Conservation (phyloP, 2,329 filamentous ascomycete genomes). For the Cordyceps tenuipes region DNA sequence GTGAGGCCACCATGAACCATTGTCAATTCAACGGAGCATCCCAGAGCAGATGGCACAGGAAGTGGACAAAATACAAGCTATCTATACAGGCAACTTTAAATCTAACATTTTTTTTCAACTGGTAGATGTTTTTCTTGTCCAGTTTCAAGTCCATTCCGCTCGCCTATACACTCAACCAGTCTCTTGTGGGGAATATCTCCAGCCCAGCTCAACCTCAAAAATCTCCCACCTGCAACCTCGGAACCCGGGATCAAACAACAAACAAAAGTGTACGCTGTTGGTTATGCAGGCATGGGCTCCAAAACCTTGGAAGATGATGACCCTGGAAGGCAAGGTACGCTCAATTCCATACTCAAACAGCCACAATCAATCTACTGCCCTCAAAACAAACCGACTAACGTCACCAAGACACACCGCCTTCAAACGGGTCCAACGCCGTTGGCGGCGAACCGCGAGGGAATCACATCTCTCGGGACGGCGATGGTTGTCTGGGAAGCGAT, state of each 20-base stretch:
- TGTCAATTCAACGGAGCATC: not conserved
- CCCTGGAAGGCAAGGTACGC: conserved; percentile 9
- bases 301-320: conserved; percentile 12
- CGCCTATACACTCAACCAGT: too few relatives aligned
- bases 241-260: not conserved
- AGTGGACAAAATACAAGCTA: too few relatives aligned
- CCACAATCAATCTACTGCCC: not conserved
- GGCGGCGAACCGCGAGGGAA: conserved; percentile 10
- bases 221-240: not conserved
- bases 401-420: conserved; percentile 6
- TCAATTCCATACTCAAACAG: not conserved
- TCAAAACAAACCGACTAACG: not conserved
- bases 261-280: not conserved
- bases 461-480: conserved; percentile 10
- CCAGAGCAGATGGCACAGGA: not conserved
- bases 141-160: too few relatives aligned
- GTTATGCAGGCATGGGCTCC: conserved; percentile 12
- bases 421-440: not conserved
- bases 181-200: not conserved
- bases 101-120: too few relatives aligned
- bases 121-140: too few relatives aligned
- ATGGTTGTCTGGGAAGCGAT: conserved; percentile 10
- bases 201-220: not conserved
- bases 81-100: too few relatives aligned
- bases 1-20: not conserved